Base-by-base conservation (phyloP, 169 alveolate genomes). In the Babesia caballi region DNA sequence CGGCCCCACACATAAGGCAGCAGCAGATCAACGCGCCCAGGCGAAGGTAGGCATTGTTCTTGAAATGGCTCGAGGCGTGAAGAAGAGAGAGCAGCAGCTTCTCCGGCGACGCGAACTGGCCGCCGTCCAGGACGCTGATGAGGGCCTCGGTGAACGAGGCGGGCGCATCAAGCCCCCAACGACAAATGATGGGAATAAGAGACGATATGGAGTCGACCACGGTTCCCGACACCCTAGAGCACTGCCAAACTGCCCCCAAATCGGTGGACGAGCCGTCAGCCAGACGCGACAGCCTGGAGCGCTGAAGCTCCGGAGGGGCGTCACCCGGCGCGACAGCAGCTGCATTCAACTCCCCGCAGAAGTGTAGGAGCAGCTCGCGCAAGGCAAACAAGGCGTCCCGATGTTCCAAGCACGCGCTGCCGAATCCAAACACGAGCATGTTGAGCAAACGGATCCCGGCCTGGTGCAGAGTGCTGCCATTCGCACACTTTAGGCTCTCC, bases 121-220 rank as follows among this genome's bases (percentile, higher is more conserved):
- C 58, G 4, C 41, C 52, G 46, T 41, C 68, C 56, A 67, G 42
- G 6, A 33, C 67, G 7, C 58, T 52, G 12, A 46, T 30, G 46
- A 63, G 12, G 47, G 60, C 73, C 33, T 63, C 73, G 35, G 17
- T 46, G 60, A 46, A 63, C 19, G 60, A 46, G 17, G 42, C 63
- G n/a, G 73, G 73, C 33, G 73, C 12, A 47, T 63, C 61, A 44
- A 63, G 46, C n/a, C 63, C 73, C 73, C 73, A 63, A 0, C 73
- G 59, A 33, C 61, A 46, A 7, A 63, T 7, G 2, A 63, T 21
- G 47, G 73, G 73, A 9, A 63, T 49, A 0, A 63, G 28, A 23
- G 38, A 30, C 14, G 63, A 28, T 5, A 63, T 19, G 6, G 59
- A 46, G 1, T 63, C 60, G 0, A 44, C 40, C 15, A 63, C 49